These are phyloP conservation scores for Cercospora sp. DNA, from an alignment of 2,329 filamentous ascomycete species.

Conservation along the genomic window DNA sequence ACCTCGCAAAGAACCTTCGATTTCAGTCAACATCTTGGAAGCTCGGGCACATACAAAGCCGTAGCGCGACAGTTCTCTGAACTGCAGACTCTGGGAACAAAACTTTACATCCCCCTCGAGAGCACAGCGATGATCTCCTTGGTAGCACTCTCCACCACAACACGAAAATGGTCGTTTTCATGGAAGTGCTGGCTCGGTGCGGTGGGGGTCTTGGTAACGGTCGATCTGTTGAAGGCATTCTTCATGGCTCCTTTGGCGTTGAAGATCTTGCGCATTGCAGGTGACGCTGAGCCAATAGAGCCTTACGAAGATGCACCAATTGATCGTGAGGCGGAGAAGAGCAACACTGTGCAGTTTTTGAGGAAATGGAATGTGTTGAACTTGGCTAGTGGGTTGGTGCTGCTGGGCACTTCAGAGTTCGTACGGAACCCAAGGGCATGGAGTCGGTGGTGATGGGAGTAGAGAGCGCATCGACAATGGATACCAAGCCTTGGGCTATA, in stretches of 20 bases:
- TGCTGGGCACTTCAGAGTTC: conserved; percentile 1
- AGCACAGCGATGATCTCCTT: conserved; percentile 27
- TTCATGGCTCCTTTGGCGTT: conserved; percentile 32
- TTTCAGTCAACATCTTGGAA: conserved; percentile 22
- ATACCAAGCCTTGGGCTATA: background rate
- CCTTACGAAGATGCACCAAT: conserved; percentile 36
- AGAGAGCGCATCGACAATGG: background rate
- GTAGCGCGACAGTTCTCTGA: conserved; percentile 33
- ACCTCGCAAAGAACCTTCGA: conserved; percentile 22
- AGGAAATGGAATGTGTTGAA: conserved; percentile 26
- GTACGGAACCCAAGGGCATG: background rate
- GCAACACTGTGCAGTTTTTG: conserved; percentile 34
- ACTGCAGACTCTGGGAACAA: conserved; percentile 28
- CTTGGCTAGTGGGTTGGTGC: conserved; percentile 3
- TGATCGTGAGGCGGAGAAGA: conserved; percentile 34
- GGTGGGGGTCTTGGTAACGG: conserved; percentile 23
- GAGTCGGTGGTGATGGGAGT: background rate
- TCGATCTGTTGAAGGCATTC: conserved; percentile 31
- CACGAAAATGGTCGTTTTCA: conserved; percentile 8
- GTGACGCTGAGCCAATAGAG: conserved; percentile 34
- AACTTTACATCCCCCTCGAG: conserved; percentile 30
- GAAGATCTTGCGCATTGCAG: conserved; percentile 32
- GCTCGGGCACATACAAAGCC: conserved; percentile 30
- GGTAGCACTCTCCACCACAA: conserved; percentile 26
- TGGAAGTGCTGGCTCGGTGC: conserved; percentile 31